These are phyloP conservation scores for Carex scoparia DNA, from an alignment of 176 grass and related monocot genomes.

Conservation along the genomic window DNA sequence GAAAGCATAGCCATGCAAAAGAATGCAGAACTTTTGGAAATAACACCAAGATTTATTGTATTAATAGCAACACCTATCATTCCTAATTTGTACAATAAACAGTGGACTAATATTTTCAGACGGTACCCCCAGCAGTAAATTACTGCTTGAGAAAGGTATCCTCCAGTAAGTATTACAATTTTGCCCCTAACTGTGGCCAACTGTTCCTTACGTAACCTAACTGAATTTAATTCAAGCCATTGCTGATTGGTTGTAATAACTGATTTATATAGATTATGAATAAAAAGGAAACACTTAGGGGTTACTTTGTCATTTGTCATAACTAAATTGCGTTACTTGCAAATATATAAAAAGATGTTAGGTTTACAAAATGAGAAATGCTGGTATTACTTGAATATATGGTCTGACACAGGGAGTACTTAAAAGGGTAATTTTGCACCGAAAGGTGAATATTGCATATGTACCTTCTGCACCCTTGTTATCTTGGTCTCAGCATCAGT, in stretches of 20 bases:
- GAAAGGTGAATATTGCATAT: background rate
- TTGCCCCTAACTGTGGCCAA: background rate
- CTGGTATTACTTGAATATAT: background rate
- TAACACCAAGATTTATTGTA: background rate
- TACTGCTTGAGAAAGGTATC: background rate
- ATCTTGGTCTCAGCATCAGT: conserved; percentile 69
- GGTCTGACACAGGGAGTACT: background rate
- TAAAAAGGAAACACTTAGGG: background rate
- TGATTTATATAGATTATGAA: background rate
- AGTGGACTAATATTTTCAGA: background rate
- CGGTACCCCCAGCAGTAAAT: background rate
- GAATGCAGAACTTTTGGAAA: background rate
- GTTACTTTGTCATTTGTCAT: background rate
- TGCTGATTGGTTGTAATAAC: background rate
- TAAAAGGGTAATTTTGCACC: background rate
- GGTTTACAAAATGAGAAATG: conserved; percentile 5
- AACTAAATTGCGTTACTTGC: background rate
- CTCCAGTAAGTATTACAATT: background rate
- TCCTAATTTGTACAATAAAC: background rate
- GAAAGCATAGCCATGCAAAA: background rate
- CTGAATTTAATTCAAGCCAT: background rate
- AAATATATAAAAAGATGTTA: background rate
- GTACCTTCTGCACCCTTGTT: conserved; percentile 55
- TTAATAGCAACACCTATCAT: background rate
- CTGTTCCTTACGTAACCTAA: background rate